Conservation (phyloP, 768 basidiomycete species). For the Lentinula detonsa region DNA sequence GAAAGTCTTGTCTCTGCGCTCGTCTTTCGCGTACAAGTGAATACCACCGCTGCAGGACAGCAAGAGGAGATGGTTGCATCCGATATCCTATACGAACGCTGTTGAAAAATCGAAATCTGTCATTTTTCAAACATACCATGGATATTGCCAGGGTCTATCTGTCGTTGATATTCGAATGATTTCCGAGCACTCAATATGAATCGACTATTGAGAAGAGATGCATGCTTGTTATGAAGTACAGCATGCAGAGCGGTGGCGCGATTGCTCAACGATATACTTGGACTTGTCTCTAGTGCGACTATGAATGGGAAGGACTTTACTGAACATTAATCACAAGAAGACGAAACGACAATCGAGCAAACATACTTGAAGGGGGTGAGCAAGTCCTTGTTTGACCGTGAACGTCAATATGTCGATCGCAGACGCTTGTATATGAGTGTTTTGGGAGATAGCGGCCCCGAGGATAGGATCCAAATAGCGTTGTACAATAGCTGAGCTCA, state of each 20-base stretch:
- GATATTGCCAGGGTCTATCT: conserved; percentile 37
- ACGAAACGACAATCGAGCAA: neutral
- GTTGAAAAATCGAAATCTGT: neutral
- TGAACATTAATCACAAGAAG: neutral
- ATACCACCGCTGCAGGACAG: conserved; percentile 88
- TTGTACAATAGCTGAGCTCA: conserved; percentile 92
- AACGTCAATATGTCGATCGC: conserved; percentile 91
- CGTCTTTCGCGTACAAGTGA: conserved; percentile 88
- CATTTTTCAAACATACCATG: conserved; percentile 38
- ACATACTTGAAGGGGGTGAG: conserved; percentile 85
- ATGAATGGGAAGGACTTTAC: conserved; percentile 84
- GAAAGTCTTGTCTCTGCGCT: conserved; percentile 76
- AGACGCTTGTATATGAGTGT: conserved; percentile 65
- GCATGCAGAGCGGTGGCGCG: conserved; percentile 79
- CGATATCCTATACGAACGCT: conserved; percentile 49
- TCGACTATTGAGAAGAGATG: conserved; percentile 81
- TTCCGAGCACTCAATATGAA: conserved; percentile 75
- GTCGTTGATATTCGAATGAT: conserved; percentile 81
- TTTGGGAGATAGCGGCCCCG: conserved; percentile 69
- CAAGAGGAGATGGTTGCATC: conserved; percentile 54
- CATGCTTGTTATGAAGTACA: conserved; percentile 82
- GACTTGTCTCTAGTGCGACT: conserved; percentile 88
- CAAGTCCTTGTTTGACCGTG: conserved; percentile 91
- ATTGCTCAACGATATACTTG: conserved; percentile 49
- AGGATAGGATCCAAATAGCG: conserved; percentile 83